phyloP scores from a whole-genome alignment of 2,329 filamentous ascomycete species.

The Claviceps pusilla region DNA sequence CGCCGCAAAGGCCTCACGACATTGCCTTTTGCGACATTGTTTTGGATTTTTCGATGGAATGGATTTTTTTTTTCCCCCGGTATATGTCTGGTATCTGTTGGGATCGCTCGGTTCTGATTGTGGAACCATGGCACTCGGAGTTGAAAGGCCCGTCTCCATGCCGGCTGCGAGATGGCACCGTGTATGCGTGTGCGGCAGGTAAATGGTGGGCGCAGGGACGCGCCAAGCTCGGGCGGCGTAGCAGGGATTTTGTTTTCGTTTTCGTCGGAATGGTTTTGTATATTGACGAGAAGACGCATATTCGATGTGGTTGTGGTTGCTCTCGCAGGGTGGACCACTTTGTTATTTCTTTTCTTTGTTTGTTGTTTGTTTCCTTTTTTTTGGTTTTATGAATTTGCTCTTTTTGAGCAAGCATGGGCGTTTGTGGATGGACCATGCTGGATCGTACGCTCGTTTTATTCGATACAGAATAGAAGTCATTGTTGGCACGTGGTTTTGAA shows the following conservation, averaged over 20 bases:
- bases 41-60: not conserved
- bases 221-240: no score
- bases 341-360: not conserved
- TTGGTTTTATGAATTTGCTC: not conserved
- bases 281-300: no score
- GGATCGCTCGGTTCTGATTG: no score
- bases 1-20: not conserved
- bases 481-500: not conserved
- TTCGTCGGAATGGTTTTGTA: no score
- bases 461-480: conserved; percentile 5
- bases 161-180: no score
- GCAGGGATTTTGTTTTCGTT: no score
- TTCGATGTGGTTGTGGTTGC: no score
- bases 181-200: not conserved
- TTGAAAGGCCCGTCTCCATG: not conserved
- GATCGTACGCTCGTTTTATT: conserved; percentile 3
- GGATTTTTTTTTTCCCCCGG: no score
- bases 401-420: not conserved
- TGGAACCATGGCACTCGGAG: not conserved
- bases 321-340: no score
- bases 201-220: not conserved
- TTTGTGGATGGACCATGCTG: not conserved
- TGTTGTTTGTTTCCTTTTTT: not conserved
- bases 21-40: not conserved
- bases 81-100: no score